Percentiles rank a stretch among this genome's conserved stretches.
phyloP scores from a whole-genome alignment of 1,284 basidiomycete species.

The Ustilago nuda region DNA sequence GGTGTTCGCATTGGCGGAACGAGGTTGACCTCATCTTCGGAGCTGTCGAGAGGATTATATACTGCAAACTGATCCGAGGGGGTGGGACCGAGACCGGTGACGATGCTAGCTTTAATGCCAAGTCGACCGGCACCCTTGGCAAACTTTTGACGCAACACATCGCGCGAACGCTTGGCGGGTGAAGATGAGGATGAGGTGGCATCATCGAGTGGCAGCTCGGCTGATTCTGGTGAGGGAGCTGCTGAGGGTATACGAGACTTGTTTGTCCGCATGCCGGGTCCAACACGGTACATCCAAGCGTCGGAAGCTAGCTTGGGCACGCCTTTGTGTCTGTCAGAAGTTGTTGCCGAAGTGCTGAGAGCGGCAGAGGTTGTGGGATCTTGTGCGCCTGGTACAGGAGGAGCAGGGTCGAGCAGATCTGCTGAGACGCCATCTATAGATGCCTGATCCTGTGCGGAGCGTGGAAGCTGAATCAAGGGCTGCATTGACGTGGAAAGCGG shows the following conservation, averaged over 20 bases:
- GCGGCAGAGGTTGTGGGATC: not conserved
- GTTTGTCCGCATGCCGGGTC: slow-evolving; percentile 54
- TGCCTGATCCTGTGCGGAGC: not conserved
- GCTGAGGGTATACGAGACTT: slow-evolving; percentile 23
- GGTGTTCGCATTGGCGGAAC: slow-evolving; percentile 30
- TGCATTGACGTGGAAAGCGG: slow-evolving; percentile 19
- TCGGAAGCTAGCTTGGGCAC: slow-evolving; percentile 56
- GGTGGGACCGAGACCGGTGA: slow-evolving; percentile 23
- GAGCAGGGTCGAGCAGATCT: not conserved
- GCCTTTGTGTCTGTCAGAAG: slow-evolving; percentile 38
- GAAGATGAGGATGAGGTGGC: slow-evolving; percentile 10
- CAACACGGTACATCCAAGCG: slow-evolving; percentile 65
- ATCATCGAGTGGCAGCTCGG: slow-evolving; percentile 21
- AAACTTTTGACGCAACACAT: slow-evolving; percentile 55
- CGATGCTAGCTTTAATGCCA: slow-evolving; percentile 49
- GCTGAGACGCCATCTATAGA: not conserved
- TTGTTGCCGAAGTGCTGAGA: slow-evolving; percentile 20
- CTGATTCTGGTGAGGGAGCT: slow-evolving; percentile 3
- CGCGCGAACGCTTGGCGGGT: slow-evolving; percentile 40
- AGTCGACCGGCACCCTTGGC: slow-evolving; percentile 56
- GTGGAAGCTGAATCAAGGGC: not conserved
- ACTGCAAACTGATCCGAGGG: slow-evolving; percentile 30
- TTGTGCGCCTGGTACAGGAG: not conserved
- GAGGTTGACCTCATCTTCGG: slow-evolving; percentile 32
- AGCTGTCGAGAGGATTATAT: slow-evolving; percentile 48